Evolutionary conservation across 208 protist species (phyloP).

Genomic region (Leishmania tarentolae): DNA sequence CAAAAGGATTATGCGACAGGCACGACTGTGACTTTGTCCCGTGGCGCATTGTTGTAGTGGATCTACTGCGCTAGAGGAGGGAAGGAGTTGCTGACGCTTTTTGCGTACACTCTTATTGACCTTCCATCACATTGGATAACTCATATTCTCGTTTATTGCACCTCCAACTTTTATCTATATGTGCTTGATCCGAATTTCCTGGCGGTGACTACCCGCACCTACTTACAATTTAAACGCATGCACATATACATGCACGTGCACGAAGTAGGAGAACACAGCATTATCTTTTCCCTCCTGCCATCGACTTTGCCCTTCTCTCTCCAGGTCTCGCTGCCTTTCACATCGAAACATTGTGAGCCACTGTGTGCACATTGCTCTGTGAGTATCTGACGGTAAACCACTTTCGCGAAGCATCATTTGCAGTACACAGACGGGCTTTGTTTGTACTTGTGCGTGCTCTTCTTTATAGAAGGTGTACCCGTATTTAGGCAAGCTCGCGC

Average conservation of each 20-base stretch:
- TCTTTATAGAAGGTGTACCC: not conserved
- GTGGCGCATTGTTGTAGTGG: not conserved
- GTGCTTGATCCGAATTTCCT: not conserved
- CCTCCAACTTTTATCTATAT: not conserved
- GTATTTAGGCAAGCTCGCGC: not conserved
- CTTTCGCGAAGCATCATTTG: not conserved
- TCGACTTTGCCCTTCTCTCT: not conserved
- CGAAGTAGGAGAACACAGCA: not conserved
- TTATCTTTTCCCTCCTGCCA: not conserved
- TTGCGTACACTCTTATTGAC: not conserved
- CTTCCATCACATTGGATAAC: not conserved
- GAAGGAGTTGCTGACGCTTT: not conserved
- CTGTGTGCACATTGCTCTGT: not conserved
- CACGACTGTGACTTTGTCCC: no score
- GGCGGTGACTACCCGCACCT: not conserved
- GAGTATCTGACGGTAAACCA: not conserved
- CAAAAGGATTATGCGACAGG: not conserved
- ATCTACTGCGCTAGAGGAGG: not conserved
- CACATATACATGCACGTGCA: not conserved
- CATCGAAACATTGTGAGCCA: not conserved
- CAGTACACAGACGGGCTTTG: not conserved
- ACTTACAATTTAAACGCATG: not conserved
- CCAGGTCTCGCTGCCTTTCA: not conserved
- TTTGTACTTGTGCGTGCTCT: not conserved
- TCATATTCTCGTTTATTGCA: not conserved